Evolutionary conservation across 1,139 yeast species (phyloP).

Genomic region (Geotrichum fermentans): DNA sequence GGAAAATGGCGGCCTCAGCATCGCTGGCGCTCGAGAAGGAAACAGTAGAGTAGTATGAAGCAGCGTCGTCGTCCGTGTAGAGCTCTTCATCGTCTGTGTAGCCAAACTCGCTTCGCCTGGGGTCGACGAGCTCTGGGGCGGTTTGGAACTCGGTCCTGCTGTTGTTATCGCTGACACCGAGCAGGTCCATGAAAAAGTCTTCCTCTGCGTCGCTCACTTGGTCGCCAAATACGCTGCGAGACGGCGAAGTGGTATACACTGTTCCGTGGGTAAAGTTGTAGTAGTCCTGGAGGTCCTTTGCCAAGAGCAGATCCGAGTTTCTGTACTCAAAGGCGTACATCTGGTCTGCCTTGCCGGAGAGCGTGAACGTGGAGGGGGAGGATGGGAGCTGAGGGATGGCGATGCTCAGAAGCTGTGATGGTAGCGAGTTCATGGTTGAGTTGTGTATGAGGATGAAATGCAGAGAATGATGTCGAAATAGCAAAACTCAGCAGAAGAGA

Average conservation of each 20-base stretch:
- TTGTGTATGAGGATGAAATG: not conserved
- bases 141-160: not conserved
- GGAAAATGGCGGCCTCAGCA: not conserved
- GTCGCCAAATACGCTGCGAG: slow-evolving; percentile 29
- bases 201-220: slow-evolving; percentile 77
- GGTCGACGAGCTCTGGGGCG: not conserved
- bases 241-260: not conserved
- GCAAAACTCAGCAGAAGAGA: not conserved
- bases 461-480: not conserved
- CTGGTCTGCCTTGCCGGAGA: not conserved
- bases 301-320: slow-evolving; percentile 2
- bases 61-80: not conserved
- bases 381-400: slow-evolving; percentile 10
- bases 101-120: too few species aligned
- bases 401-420: not conserved
- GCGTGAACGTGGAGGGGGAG: not conserved
- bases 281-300: not conserved
- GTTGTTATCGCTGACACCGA: not conserved
- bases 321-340: slow-evolving; percentile 8
- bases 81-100: not conserved
- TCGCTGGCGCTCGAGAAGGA: not conserved
- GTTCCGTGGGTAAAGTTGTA: slow-evolving; percentile 3
- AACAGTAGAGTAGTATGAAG: not conserved
- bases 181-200: slow-evolving; percentile 52
- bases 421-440: slow-evolving; percentile 1